A percentile compares a stretch with the other conserved stretches of the same genome.
Conservation (phyloP, 2,329 filamentous ascomycete genomes). For the Cordyceps cicadae region DNA sequence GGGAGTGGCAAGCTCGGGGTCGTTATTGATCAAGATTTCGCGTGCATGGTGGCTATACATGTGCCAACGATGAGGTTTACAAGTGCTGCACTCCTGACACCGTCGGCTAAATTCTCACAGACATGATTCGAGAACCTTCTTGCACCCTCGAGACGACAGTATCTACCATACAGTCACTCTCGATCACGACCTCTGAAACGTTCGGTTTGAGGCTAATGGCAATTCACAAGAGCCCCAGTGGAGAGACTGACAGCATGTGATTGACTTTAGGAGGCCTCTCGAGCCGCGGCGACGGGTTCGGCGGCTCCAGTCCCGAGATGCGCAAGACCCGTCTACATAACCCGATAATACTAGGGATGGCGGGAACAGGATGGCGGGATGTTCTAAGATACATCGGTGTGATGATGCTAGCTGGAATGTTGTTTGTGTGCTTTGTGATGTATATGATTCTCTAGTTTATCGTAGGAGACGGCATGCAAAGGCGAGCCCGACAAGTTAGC, state of each 20-base stretch:
- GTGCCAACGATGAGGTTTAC: not conserved
- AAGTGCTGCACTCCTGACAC: not conserved
- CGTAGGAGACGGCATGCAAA: not conserved
- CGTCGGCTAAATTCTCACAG: not conserved
- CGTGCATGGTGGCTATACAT: not conserved
- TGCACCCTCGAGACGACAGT: not conserved
- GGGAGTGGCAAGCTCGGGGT: not conserved
- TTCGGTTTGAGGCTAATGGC: not conserved
- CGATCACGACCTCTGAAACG: not conserved
- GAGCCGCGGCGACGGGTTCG: not conserved
- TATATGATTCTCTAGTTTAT: not conserved
- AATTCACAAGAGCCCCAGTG: not conserved
- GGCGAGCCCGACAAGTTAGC: not conserved
- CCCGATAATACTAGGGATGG: too few relatives aligned
- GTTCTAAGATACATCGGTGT: not conserved
- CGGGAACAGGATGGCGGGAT: not conserved
- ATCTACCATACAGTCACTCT: not conserved
- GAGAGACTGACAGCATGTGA: not conserved
- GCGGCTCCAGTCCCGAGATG: not conserved
- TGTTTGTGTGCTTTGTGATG: not conserved
- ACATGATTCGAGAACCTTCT: not conserved
- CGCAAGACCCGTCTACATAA: not conserved
- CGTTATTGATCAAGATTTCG: not conserved
- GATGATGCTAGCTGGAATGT: not conserved
- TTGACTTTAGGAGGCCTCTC: not conserved